Evolutionary conservation across 2,329 filamentous ascomycete genomes (phyloP), one percentile per base, ranked within the genome.

Genomic region (Trichoderma atroviride): DNA sequence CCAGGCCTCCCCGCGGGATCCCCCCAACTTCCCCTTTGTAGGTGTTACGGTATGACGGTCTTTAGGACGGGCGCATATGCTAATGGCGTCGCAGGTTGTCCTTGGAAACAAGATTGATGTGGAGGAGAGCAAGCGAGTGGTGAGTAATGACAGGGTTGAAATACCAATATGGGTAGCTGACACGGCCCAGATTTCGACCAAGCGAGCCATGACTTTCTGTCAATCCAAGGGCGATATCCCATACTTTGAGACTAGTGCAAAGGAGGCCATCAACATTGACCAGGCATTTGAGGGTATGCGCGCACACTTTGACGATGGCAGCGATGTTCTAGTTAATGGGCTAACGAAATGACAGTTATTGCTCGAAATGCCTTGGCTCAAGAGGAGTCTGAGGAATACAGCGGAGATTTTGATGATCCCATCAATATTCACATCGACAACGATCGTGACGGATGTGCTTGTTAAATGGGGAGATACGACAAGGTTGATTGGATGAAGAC

Each of bases 101-200:
- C 88, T 99, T 70, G 96, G 96, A 69, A 99, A 99, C 87, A 99
- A 99, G 87, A 97, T 99, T 76, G 96, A 99, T 83, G 91, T 97
- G 57, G 96, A 97, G 80, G 96, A 98, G 83, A 97, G 91, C 86
- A 97, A 97, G 87, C 88, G 96, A 80, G 93, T 96, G 85, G 92
- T 92, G 79, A 75, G 87, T 80, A 55, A 33, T 27, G 10, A 3
- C 33, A 5, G 1, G 31, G 29, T 37, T 47, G 14, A 4, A 33
- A 33, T 22, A 6, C 13, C 11, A 35, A 24, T 43, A 47, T 62
- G 22, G 56, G 68, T 71, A 69, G 72, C 70, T 64, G 11, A 70
- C 33, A 24, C 22, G 60, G 27, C 22, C n/a, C 69, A 93, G 91
- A 96, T 99, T 76, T 97, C 93, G 35, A 94, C 91, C 77, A 98